Base-by-base conservation (phyloP, 164 flowering plant species). In the Euptelea pleiosperma region DNA sequence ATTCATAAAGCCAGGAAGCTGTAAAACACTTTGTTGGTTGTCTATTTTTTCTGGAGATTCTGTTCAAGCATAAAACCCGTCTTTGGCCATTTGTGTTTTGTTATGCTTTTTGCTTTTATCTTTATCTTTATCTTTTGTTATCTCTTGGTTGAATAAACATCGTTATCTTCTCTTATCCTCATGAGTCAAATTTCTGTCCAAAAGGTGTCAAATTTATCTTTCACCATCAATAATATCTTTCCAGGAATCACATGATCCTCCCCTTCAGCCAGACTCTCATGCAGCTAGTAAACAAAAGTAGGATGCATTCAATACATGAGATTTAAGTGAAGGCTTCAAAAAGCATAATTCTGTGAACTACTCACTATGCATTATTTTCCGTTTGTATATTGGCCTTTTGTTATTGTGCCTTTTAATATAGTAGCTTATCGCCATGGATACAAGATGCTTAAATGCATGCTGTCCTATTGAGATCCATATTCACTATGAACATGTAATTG, bases 211-310 rank as follows among this genome's bases (percentile, higher is more conserved):
- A 51, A 39, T 47, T 37, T 2, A 18, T 57, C 16, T 12, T 8
- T 8, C 35, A 33, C 46, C 42, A 44, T 40, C 10, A 50, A 57
- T 28, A 19, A 19, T 60, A 28, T 55, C 64, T 66, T 72, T 66
- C 68, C 65, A 63, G 76, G 77, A 72, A 55, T 74, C 71, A 62
- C 62, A 70, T 68, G 66, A 53, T 65, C n/a, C 50, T 57, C 68
- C 61, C 52, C 64, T 62, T 66, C 52, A 24, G 54, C 56, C 40
- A 55, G 58, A 33, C 21, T 69, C 55, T 62, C 66, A 62, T 66
- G 70, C 62, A 63, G 60, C 63, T 54, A 47, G 48, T 51, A 31
- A 62, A 39, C 35, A 50, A 60, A 52, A 62, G 65, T 42, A 53
- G 51, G 33, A 26, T 47, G 47, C 56, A 58, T 47, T 63, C 44